phyloP scores from a whole-genome alignment of 1,284 basidiomycete species.

The Ustilago xerochloae region DNA sequence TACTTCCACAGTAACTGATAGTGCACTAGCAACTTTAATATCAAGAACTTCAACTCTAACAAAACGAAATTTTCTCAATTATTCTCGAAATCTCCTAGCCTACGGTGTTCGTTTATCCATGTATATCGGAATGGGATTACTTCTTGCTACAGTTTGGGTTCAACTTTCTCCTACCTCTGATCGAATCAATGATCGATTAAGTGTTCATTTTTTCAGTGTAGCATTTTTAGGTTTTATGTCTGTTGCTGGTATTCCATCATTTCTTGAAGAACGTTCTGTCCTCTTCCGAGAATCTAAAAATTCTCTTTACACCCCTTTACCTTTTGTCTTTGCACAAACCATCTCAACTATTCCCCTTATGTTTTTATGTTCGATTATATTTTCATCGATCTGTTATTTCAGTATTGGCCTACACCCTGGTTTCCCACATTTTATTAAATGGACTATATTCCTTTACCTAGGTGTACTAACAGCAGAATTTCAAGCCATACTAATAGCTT shows the following conservation, averaged over 20 bases:
- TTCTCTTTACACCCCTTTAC: conserved; percentile 64
- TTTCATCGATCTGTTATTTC: conserved; percentile 67
- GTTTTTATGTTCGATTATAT: conserved; percentile 63
- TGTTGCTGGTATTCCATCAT: conserved; percentile 69
- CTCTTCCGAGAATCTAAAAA: conserved; percentile 69
- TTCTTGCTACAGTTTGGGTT: conserved; percentile 75
- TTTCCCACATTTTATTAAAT: conserved; percentile 72
- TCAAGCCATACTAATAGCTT: conserved; percentile 73
- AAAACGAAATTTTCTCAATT: conserved; percentile 50
- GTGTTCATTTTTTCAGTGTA: conserved; percentile 68
- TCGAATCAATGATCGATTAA: conserved; percentile 68
- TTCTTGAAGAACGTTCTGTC: conserved; percentile 69
- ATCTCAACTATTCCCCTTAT: conserved; percentile 68
- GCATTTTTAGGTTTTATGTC: conserved; percentile 75
- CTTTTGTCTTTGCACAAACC: conserved; percentile 62
- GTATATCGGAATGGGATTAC: conserved; percentile 70
- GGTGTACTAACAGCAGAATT: conserved; percentile 74
- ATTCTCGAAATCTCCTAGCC: conserved; percentile 72
- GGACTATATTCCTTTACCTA: conserved; percentile 74
- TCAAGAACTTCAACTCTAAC: conserved; percentile 36
- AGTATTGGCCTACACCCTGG: conserved; percentile 72
- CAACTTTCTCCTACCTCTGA: conserved; percentile 69
- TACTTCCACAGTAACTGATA: too few relatives aligned
- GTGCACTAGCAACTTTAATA: too few relatives aligned
- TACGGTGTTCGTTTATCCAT: conserved; percentile 76